Conservation (phyloP, 495 filamentous ascomycete genomes). For the Cairneyella variabilis region DNA sequence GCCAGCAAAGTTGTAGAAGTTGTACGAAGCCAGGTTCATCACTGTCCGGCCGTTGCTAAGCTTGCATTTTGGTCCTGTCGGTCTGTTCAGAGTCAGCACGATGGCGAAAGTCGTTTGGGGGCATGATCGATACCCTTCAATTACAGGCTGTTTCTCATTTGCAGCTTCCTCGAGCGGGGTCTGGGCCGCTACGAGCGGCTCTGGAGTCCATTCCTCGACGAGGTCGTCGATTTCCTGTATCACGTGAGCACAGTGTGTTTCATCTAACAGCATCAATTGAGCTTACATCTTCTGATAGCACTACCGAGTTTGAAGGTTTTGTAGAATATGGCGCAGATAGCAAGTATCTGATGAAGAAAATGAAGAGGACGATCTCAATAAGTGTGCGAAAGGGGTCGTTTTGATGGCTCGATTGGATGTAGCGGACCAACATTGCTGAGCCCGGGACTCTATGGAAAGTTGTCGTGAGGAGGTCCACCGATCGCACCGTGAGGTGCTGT, state of each 20-base stretch:
- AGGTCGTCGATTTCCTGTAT: slow-evolving; percentile 87
- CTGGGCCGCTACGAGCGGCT: slow-evolving; percentile 73
- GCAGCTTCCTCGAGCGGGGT: slow-evolving; percentile 73
- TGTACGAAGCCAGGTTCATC: slow-evolving; percentile 85
- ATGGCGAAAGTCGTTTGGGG: slow-evolving; percentile 5
- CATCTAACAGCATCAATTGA: too few species aligned
- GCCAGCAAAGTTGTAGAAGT: slow-evolving; percentile 91
- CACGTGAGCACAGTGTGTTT: too few species aligned
- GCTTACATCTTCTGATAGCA: slow-evolving; percentile 83
- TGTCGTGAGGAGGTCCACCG: slow-evolving; percentile 58
- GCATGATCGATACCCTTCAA: slow-evolving; percentile 93
- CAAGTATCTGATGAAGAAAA: slow-evolving; percentile 92
- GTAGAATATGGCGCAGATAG: slow-evolving; percentile 88
- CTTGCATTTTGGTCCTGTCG: slow-evolving; percentile 85
- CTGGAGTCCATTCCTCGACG: slow-evolving; percentile 96
- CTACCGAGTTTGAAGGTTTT: slow-evolving; percentile 76
- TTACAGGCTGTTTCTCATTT: slow-evolving; percentile 76
- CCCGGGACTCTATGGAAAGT: slow-evolving; percentile 87
- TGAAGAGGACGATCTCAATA: slow-evolving; percentile 87
- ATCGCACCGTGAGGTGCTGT: slow-evolving; percentile 62
- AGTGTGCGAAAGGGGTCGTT: slow-evolving; percentile 91
- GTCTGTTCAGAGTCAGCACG: slow-evolving; percentile 42
- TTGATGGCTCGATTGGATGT: slow-evolving; percentile 94
- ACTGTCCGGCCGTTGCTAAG: slow-evolving; percentile 85
- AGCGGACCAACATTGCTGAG: slow-evolving; percentile 90